These are phyloP conservation scores for Gaultheria prostrata DNA, from an alignment of 148 eudicot genomes.

Conservation along the genomic window DNA sequence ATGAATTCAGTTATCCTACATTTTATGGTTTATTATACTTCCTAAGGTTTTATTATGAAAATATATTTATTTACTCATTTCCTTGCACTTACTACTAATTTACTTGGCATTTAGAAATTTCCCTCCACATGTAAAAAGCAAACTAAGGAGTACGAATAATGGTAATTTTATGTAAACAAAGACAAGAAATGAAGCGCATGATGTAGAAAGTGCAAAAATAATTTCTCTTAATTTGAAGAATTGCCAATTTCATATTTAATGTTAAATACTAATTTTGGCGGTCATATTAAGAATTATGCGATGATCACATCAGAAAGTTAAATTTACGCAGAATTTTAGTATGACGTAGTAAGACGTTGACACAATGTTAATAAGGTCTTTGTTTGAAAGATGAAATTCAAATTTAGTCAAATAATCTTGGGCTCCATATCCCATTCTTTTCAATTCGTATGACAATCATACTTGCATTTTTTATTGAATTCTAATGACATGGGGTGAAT, in stretches of 20 bases:
- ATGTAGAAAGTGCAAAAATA: not conserved
- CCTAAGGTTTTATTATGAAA: too few species aligned
- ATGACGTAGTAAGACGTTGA: not conserved
- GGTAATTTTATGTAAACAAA: too few species aligned
- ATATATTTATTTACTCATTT: not conserved
- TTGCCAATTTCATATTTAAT: not conserved
- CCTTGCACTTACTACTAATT: not conserved
- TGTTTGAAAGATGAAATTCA: not conserved
- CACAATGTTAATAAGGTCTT: not conserved
- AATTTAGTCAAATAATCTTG: not conserved
- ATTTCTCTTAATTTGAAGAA: not conserved
- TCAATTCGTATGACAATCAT: not conserved
- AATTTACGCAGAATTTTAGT: not conserved
- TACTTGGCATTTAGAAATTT: not conserved
- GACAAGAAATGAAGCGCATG: too few species aligned
- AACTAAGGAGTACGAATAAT: too few species aligned
- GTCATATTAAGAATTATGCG: not conserved
- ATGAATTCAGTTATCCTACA: too few species aligned
- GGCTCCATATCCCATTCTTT: not conserved
- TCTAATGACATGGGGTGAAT: not conserved
- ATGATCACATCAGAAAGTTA: not conserved
- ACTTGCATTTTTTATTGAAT: not conserved
- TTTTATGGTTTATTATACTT: too few species aligned
- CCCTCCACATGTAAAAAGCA: not conserved
- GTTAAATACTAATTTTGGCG: not conserved